phyloP scores from a whole-genome alignment of 352 stramenopile genomes.

The Elongisporangium undulatum region DNA sequence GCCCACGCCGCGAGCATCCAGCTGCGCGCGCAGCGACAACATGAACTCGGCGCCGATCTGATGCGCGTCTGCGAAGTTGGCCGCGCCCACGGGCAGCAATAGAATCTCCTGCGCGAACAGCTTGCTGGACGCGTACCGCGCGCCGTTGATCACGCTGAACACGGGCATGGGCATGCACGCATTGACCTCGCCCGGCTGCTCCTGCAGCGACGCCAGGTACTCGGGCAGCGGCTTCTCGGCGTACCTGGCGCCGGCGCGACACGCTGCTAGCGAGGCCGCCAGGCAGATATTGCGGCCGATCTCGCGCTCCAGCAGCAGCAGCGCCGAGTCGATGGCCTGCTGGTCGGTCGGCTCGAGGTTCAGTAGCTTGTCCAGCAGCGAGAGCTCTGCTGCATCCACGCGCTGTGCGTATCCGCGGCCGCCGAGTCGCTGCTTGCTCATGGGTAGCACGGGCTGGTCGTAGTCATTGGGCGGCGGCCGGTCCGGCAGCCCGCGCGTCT shows the following conservation, averaged over 20 bases:
- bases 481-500: slow-evolving; percentile 31
- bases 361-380: slow-evolving; percentile 37
- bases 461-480: slow-evolving; percentile 6
- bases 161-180: slow-evolving; percentile 61
- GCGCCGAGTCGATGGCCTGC: slow-evolving; percentile 23
- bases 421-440: slow-evolving; percentile 32
- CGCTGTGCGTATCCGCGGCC: slow-evolving; percentile 34
- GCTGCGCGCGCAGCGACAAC: slow-evolving; percentile 25
- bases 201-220: slow-evolving; percentile 45
- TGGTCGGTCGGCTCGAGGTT: slow-evolving; percentile 48
- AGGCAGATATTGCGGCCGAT: slow-evolving; percentile 55
- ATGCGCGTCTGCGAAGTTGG: slow-evolving; percentile 54
- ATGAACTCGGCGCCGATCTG: slow-evolving; percentile 54
- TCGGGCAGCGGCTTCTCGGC: slow-evolving; percentile 43
- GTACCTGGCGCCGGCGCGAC: slow-evolving; percentile 61
- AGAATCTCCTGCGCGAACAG: slow-evolving; percentile 67
- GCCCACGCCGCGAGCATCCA: slow-evolving; percentile 47
- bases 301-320: slow-evolving; percentile 33
- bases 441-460: slow-evolving; percentile 9
- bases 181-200: slow-evolving; percentile 30
- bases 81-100: slow-evolving; percentile 40
- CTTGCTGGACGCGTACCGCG: slow-evolving; percentile 57
- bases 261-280: slow-evolving; percentile 54
- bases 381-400: slow-evolving; percentile 21
- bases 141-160: slow-evolving; percentile 71